Conservation (phyloP, 2,329 filamentous ascomycete species). For the Verticillium isaacii region DNA sequence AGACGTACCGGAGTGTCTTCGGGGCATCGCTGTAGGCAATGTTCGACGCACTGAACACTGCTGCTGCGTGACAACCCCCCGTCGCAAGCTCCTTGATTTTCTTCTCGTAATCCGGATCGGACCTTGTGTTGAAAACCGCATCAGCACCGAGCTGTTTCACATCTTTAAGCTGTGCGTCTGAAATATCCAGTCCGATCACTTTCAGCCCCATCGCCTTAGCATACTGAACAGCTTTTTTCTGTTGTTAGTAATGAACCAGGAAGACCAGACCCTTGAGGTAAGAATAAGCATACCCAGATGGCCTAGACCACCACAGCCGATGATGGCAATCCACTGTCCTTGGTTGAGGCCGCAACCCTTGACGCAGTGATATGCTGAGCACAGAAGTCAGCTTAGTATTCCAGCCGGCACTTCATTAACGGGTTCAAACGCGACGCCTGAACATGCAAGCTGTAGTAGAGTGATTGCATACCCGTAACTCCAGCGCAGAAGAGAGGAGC, state of each 20-base stretch:
- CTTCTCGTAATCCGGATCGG: slow-evolving; percentile 27
- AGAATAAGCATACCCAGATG: slow-evolving; percentile 31
- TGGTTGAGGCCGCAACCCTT: slow-evolving; percentile 27
- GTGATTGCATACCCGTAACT: slow-evolving; percentile 25
- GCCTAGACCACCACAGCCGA: slow-evolving; percentile 40
- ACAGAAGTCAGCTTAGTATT: background rate
- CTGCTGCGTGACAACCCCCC: slow-evolving; percentile 33
- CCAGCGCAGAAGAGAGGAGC: slow-evolving; percentile 46
- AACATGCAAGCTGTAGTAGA: background rate
- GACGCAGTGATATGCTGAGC: slow-evolving; percentile 30
- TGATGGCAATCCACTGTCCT: slow-evolving; percentile 33
- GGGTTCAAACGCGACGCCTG: background rate
- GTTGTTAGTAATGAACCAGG: background rate
- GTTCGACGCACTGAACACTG: slow-evolving; percentile 32
- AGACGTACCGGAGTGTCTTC: slow-evolving; percentile 18
- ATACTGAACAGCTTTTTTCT: slow-evolving; percentile 22
- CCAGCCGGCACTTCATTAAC: background rate
- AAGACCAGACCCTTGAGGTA: background rate
- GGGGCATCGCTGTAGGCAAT: slow-evolving; percentile 30
- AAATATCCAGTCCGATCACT: slow-evolving; percentile 37
- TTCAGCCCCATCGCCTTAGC: slow-evolving; percentile 39
- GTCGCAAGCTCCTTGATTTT: slow-evolving; percentile 34
- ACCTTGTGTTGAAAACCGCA: slow-evolving; percentile 33
- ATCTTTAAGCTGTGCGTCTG: slow-evolving; percentile 33
- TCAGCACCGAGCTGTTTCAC: slow-evolving; percentile 33